Conservation (phyloP, 1,139 yeast genomes). For the Blastobotrys buckinghamii region DNA sequence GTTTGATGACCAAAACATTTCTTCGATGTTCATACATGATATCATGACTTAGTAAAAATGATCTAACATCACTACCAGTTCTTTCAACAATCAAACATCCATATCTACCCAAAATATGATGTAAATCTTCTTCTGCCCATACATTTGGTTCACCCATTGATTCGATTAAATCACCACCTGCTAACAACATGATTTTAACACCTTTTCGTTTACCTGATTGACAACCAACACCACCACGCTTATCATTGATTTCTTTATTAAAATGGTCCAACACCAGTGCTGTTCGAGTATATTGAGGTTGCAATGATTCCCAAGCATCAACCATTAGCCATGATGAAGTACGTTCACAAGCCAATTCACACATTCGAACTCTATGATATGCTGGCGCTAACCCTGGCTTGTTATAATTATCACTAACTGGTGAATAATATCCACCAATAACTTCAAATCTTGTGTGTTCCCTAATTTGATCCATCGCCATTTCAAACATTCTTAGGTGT, state of each 20-base stretch:
- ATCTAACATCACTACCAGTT: constrained; percentile 92
- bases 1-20: constrained; percentile 90
- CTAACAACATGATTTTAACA: constrained; percentile 89
- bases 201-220: constrained; percentile 73
- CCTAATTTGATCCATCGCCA: constrained; percentile 92
- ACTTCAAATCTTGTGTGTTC: constrained; percentile 94
- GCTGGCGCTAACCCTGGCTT: constrained; percentile 92
- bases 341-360: constrained; percentile 95
- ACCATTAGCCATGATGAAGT: constrained; percentile 98
- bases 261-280: constrained; percentile 95
- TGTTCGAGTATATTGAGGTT: constrained; percentile 85
- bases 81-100: constrained; percentile 96
- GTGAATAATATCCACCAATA: constrained; percentile 95
- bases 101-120: constrained; percentile 89
- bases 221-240: constrained; percentile 78
- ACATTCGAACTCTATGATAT: constrained; percentile 89
- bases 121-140: constrained; percentile 95
- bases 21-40: constrained; percentile 95
- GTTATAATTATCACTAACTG: constrained; percentile 89
- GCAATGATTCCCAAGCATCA: constrained; percentile 98
- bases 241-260: constrained; percentile 88
- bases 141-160: constrained; percentile 99
- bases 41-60: constrained; percentile 86
- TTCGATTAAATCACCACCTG: constrained; percentile 97
- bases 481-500: constrained; percentile 95